Evolutionary conservation across 176 grass and related monocot genomes (phyloP).

Genomic region (Tillandsia fasciculata): DNA sequence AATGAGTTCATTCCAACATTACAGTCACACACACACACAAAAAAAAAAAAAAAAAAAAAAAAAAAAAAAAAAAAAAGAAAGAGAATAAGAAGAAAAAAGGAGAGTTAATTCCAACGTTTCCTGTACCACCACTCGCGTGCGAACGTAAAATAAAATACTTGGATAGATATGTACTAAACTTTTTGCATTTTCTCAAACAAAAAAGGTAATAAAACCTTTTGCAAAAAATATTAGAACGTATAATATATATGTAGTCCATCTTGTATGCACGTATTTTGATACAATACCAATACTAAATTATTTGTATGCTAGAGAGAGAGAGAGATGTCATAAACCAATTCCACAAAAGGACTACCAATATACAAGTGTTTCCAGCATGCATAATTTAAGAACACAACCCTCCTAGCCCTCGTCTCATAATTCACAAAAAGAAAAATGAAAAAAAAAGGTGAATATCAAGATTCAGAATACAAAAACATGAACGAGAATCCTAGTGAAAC

Average conservation of each 20-base stretch:
- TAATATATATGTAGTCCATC: background rate
- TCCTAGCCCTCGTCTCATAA: background rate
- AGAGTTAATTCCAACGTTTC: too few relatives aligned
- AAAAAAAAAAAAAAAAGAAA: too few relatives aligned
- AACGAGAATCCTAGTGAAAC: conserved; percentile 8
- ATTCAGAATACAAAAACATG: conserved; percentile 9
- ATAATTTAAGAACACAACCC: background rate
- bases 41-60: too few relatives aligned
- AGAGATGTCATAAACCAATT: background rate
- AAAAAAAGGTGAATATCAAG: conserved; percentile 2
- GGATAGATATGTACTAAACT: too few relatives aligned
- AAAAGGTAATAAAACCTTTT: background rate
- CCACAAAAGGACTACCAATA: conserved; percentile 2
- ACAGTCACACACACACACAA: too few relatives aligned
- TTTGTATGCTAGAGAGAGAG: too few relatives aligned
- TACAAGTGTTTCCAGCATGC: conserved; percentile 3
- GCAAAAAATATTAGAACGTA: too few relatives aligned
- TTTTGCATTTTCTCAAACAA: background rate
- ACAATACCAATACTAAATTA: too few relatives aligned
- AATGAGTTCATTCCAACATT: too few relatives aligned
- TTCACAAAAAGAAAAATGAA: conserved; percentile 5
- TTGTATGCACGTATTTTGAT: background rate
- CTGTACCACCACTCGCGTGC: too few relatives aligned
- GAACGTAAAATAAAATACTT: too few relatives aligned
- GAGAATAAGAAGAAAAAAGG: too few relatives aligned